These are phyloP conservation scores for Ganoderma multipileum DNA, from an alignment of 1,284 basidiomycete species.

Conservation along the genomic window DNA sequence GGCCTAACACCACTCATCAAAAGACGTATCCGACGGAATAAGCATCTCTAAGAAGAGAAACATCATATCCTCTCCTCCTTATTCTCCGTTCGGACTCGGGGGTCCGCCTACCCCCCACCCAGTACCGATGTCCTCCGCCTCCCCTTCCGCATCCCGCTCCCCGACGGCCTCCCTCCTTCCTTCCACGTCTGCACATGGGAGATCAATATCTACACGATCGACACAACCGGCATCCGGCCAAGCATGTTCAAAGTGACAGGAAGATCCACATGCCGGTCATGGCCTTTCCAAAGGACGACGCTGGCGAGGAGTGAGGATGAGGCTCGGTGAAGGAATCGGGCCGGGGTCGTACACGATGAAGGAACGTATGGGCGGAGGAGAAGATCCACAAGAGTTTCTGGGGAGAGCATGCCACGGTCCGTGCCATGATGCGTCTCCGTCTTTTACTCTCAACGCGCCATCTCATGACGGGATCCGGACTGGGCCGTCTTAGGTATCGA, in stretches of 20 bases:
- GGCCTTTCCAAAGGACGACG: constrained; percentile 4
- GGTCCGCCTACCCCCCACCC: constrained; percentile 11
- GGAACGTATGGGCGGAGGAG: constrained; percentile 5
- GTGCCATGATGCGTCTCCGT: constrained; percentile 10
- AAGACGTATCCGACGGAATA: background rate
- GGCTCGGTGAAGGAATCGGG: background rate
- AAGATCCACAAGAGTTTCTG: constrained; percentile 22
- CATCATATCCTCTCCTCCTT: no score
- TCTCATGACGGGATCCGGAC: no score
- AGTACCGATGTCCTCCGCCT: constrained; percentile 7
- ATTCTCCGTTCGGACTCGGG: constrained; percentile 7
- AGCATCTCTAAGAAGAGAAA: background rate
- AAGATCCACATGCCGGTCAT: constrained; percentile 5
- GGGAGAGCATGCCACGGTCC: constrained; percentile 23
- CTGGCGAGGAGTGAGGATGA: background rate
- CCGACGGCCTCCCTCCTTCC: background rate
- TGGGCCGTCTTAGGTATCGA: no score
- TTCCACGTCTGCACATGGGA: background rate
- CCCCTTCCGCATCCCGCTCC: background rate
- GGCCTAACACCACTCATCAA: background rate
- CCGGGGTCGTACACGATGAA: constrained; percentile 7
- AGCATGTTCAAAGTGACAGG: constrained; percentile 1
- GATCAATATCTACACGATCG: background rate
- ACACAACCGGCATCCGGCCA: background rate
- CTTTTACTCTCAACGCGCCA: no score